A percentile compares a stretch with the other conserved stretches of the same genome.
Evolutionary conservation across 495 filamentous ascomycete genomes (phyloP).

Genomic region (Rhypophila decipiens): DNA sequence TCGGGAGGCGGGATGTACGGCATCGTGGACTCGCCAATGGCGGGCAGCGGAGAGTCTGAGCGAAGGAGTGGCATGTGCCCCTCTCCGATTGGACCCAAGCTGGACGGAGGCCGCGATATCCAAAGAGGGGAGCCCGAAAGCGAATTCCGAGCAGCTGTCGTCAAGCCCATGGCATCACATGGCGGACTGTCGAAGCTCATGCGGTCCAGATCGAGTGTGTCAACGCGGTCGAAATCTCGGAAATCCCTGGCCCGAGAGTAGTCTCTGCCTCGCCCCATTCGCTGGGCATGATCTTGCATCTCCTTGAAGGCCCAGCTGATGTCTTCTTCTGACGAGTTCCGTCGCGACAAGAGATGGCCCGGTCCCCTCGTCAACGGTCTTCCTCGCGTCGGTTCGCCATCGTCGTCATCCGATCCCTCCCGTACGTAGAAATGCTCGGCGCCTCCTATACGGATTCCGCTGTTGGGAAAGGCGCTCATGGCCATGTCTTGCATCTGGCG

Average conservation of each 20-base stretch:
- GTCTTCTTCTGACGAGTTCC: conserved; percentile 40
- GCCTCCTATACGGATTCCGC: conserved; percentile 36
- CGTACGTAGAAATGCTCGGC: conserved; percentile 51
- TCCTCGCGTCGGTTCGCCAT: conserved; percentile 21
- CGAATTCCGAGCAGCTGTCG: conserved; percentile 26
- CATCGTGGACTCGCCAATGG: conserved; percentile 27
- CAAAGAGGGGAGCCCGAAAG: conserved; percentile 23
- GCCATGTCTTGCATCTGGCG: conserved; percentile 52
- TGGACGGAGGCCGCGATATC: conserved; percentile 10
- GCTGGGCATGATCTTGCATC: conserved; percentile 42
- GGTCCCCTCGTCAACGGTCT: conserved; percentile 28
- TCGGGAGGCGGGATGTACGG: conserved; percentile 19
- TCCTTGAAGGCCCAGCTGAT: conserved; percentile 45
- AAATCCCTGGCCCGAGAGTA: too few relatives aligned
- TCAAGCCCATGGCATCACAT: conserved; percentile 35
- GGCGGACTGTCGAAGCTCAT: conserved; percentile 39
- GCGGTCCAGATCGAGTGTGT: conserved; percentile 34
- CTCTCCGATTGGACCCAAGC: conserved; percentile 29
- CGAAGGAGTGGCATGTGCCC: conserved; percentile 31
- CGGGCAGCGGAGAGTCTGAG: conserved; percentile 30
- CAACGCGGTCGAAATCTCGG: conserved; percentile 19
- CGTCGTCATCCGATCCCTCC: conserved; percentile 44
- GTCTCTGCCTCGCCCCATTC: conserved; percentile 12
- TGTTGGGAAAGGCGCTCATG: conserved; percentile 46
- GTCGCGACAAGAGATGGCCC: conserved; percentile 28